These are phyloP conservation scores for Phaffomyces opuntiae DNA, from an alignment of 805 yeast genomes.

Conservation along the genomic window DNA sequence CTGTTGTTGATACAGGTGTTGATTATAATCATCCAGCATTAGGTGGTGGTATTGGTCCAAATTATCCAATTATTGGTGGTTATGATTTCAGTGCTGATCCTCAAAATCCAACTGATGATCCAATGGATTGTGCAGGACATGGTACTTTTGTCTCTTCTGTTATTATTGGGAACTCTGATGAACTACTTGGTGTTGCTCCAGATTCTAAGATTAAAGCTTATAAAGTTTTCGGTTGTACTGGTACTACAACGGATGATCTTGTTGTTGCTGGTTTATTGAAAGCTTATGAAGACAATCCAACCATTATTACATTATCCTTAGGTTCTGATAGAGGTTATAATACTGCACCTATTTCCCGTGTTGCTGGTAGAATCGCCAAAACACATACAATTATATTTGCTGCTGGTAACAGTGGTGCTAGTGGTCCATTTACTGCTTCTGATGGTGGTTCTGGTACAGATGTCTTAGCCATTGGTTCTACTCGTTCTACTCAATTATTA, in stretches of 20 bases:
- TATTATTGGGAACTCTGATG: constrained; percentile 6
- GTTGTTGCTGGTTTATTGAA: constrained; percentile 12
- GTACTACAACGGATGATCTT: constrained; percentile 9
- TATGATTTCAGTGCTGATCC: constrained; percentile 8
- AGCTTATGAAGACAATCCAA: constrained; percentile 11
- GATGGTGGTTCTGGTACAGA: constrained; percentile 11
- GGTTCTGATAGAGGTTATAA: constrained; percentile 12
- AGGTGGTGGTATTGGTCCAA: constrained; percentile 9
- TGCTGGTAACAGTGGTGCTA: constrained; percentile 13
- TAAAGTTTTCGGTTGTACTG: constrained; percentile 11
- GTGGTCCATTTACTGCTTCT: constrained; percentile 10
- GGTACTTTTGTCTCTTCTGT: constrained; percentile 16
- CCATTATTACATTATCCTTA: constrained; percentile 10
- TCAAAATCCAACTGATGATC: constrained; percentile 7
- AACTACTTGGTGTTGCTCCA: constrained; percentile 12
- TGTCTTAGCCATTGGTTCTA: constrained; percentile 11
- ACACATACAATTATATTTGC: constrained; percentile 9
- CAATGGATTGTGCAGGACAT: constrained; percentile 15
- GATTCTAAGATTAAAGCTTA: constrained; percentile 10
- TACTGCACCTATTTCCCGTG: constrained; percentile 7
- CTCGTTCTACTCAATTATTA: constrained; percentile 7
- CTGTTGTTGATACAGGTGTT: constrained; percentile 9
- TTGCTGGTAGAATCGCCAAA: constrained; percentile 9
- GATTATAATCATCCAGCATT: constrained; percentile 5
- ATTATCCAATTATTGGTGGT: constrained; percentile 11